A percentile compares a stretch with the other conserved stretches of the same genome.
phyloP scores from a whole-genome alignment of 768 basidiomycete species.

The Auricularia sp. region DNA sequence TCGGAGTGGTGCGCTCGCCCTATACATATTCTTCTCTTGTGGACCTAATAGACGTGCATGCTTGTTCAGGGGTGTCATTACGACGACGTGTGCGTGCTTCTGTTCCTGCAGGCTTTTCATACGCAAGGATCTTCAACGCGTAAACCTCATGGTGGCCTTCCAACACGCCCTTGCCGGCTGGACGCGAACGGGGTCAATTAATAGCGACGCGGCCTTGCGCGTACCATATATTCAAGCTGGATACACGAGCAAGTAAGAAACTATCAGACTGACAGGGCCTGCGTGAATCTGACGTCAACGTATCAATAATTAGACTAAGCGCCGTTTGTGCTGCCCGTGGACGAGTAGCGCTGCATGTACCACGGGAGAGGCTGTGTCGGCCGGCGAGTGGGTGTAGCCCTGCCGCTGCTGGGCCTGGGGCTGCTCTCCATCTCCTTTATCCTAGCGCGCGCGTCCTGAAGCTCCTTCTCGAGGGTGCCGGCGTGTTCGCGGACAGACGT shows the following conservation, averaged over 20 bases:
- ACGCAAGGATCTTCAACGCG: too few species aligned
- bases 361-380: neutral
- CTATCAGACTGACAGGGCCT: neutral
- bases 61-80: too few species aligned
- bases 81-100: too few species aligned
- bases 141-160: too few species aligned
- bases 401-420: neutral
- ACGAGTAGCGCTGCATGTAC: conserved; percentile 1
- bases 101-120: too few species aligned
- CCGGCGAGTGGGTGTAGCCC: neutral
- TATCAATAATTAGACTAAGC: too few species aligned
- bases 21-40: too few species aligned
- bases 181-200: too few species aligned
- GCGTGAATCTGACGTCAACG: neutral
- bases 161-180: too few species aligned
- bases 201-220: neutral
- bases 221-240: neutral
- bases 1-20: too few species aligned
- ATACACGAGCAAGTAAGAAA: neutral
- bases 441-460: neutral
- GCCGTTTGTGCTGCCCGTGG: neutral
- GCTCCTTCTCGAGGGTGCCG: neutral
- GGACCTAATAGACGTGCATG: too few species aligned
- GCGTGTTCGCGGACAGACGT: neutral
- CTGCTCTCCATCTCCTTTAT: neutral